phyloP scores from a whole-genome alignment of 495 filamentous ascomycete species.

The Talaromyces borbonicus region DNA sequence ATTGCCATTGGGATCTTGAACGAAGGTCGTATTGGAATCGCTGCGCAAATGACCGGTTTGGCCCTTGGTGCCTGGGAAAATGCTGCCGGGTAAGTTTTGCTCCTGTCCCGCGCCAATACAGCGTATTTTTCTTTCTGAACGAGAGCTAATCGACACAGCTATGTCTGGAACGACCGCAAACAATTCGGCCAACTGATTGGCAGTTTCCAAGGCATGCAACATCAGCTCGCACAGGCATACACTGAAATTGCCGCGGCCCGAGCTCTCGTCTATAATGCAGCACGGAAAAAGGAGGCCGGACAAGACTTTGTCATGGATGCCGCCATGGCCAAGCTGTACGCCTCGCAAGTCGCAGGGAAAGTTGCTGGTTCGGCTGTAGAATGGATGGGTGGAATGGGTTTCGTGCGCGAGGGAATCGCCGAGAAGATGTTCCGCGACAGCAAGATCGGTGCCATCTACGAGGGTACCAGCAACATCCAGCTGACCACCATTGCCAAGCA shows the following conservation, averaged over 20 bases:
- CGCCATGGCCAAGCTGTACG: constrained; percentile 96
- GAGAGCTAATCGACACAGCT: constrained; percentile 33
- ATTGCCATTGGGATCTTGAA: constrained; percentile 95
- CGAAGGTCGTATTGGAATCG: constrained; percentile 95
- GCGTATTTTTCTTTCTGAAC: constrained; percentile 1
- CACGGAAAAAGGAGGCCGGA: constrained; percentile 95
- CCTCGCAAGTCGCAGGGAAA: constrained; percentile 83
- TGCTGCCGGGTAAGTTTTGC: constrained; percentile 58
- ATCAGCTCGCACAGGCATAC: constrained; percentile 94
- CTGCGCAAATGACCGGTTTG: constrained; percentile 96
- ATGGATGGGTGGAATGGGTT: constrained; percentile 99
- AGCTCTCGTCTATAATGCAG: constrained; percentile 90
- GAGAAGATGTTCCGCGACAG: constrained; percentile 98
- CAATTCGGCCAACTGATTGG: constrained; percentile 92
- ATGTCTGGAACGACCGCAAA: constrained; percentile 94
- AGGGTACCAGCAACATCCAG: constrained; percentile 82
- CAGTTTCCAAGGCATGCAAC: constrained; percentile 98
- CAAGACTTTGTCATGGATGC: constrained; percentile 91
- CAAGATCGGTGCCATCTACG: constrained; percentile 98
- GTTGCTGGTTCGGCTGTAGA: constrained; percentile 84
- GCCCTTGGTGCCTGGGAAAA: constrained; percentile 95
- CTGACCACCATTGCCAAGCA: constrained; percentile 89
- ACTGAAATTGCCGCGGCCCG: constrained; percentile 87
- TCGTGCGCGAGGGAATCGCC: constrained; percentile 89
- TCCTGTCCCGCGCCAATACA: no score